Evolutionary conservation across 2,329 filamentous ascomycete species (phyloP).

Genomic region (Penicillium nordicum): DNA sequence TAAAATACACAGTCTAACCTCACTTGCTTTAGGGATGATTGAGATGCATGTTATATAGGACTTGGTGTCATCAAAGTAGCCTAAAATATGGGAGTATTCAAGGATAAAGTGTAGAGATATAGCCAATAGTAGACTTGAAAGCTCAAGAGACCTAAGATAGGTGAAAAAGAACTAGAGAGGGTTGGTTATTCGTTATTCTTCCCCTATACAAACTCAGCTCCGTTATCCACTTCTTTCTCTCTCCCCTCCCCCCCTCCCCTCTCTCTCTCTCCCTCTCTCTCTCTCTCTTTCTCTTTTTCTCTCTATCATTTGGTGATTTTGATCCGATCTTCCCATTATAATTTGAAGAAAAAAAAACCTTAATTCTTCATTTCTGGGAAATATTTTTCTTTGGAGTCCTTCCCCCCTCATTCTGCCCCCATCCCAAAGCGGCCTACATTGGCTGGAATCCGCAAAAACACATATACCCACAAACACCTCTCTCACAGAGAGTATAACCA

Average conservation of each 20-base stretch:
- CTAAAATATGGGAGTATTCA: not conserved
- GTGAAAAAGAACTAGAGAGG: not conserved
- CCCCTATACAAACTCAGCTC: slow-evolving; percentile 17
- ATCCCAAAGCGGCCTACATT: slow-evolving; percentile 9
- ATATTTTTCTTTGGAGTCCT: slow-evolving; percentile 2
- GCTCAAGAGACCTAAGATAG: not conserved
- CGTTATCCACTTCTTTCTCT: slow-evolving; percentile 20
- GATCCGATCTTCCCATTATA: not conserved
- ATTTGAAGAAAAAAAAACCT: not conserved
- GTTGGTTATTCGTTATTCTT: slow-evolving; percentile 1
- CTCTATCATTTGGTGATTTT: not conserved
- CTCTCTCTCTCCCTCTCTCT: slow-evolving; percentile 8
- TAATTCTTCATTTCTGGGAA: not conserved
- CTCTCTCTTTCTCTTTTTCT: not conserved
- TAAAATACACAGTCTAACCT: not conserved
- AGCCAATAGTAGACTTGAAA: not conserved
- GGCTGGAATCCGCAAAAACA: slow-evolving; percentile 17
- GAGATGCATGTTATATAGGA: not conserved
- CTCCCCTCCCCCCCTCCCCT: slow-evolving; percentile 8
- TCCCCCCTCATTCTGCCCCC: slow-evolving; percentile 8
- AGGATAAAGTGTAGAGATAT: not conserved
- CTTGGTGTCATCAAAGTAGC: not conserved
- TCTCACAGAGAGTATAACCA: slow-evolving; percentile 3
- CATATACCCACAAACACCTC: slow-evolving; percentile 17
- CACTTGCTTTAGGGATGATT: not conserved